phyloP scores from a whole-genome alignment of 164 flowering plant species.

The Euptelea pleiosperma region DNA sequence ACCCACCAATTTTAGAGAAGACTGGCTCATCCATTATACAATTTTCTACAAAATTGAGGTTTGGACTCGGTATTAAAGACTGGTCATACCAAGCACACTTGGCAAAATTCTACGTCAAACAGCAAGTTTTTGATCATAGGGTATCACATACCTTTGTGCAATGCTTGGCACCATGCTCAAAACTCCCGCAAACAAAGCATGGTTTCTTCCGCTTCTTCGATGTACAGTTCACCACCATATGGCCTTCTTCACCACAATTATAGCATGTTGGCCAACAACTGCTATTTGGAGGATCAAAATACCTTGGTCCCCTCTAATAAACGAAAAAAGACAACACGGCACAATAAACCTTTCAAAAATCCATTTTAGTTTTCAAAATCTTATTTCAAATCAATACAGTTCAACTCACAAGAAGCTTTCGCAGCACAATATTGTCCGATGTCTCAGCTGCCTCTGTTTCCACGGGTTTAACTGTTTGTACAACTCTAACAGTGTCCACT shows the following conservation, averaged over 20 bases:
- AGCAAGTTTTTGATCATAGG: no score
- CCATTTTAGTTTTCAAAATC: not conserved
- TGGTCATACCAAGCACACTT: no score
- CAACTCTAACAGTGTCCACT: slow-evolving; percentile 16
- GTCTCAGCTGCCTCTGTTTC: slow-evolving; percentile 29
- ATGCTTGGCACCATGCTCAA: slow-evolving; percentile 61
- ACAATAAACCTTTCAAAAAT: slow-evolving; percentile 2
- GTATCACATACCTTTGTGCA: slow-evolving; percentile 75
- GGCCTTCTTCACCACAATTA: slow-evolving; percentile 67
- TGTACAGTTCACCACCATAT: slow-evolving; percentile 42
- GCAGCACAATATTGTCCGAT: slow-evolving; percentile 39
- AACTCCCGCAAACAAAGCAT: slow-evolving; percentile 89
- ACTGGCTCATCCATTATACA: no score
- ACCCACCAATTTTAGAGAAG: no score
- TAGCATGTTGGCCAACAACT: slow-evolving; percentile 45
- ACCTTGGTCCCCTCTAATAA: slow-evolving; percentile 61
- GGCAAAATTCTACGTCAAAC: no score
- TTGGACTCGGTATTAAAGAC: no score
- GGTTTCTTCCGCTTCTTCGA: slow-evolving; percentile 54
- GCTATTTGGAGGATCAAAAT: slow-evolving; percentile 58
- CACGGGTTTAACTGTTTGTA: slow-evolving; percentile 8
- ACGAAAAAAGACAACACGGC: slow-evolving; percentile 5
- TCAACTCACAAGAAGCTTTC: slow-evolving; percentile 61
- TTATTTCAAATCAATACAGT: slow-evolving; percentile 1
- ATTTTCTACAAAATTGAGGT: no score